These are phyloP conservation scores for Aristolochia contorta DNA, from an alignment of 164 flowering plant genomes.

Conservation along the genomic window DNA sequence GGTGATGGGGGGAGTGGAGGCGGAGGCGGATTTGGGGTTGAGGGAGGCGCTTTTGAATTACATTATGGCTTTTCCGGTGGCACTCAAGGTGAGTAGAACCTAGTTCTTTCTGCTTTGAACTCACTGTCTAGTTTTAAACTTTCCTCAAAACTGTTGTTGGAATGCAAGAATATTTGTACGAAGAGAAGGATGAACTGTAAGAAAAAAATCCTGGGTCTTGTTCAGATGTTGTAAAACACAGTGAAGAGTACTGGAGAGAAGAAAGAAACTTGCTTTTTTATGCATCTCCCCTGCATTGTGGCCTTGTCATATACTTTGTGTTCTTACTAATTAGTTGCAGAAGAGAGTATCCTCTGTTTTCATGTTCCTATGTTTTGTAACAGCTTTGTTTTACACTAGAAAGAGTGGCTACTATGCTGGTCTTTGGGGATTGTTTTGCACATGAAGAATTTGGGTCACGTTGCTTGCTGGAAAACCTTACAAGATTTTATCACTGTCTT, in stretches of 20 bases:
- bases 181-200: neutral
- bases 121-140: neutral
- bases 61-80: conserved; percentile 58
- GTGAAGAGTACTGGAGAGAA: neutral
- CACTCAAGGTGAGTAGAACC: neutral
- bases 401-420: neutral
- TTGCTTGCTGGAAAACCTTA: neutral
- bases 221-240: neutral
- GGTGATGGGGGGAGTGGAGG: conserved; percentile 44
- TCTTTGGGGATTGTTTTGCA: neutral
- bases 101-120: neutral
- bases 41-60: conserved; percentile 60
- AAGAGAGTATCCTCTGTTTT: neutral
- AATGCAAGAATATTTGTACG: neutral
- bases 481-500: conserved; percentile 7
- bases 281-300: neutral
- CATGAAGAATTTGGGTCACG: neutral
- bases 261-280: neutral
- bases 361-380: neutral
- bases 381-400: neutral
- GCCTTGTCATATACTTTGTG: neutral
- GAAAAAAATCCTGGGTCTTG: neutral
- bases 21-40: conserved; percentile 21
- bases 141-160: neutral
- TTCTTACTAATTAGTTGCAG: neutral